Percentiles rank a stretch among this genome's conserved stretches.
phyloP scores from a whole-genome alignment of 768 basidiomycete genomes.

The Trametes gibbosa region DNA sequence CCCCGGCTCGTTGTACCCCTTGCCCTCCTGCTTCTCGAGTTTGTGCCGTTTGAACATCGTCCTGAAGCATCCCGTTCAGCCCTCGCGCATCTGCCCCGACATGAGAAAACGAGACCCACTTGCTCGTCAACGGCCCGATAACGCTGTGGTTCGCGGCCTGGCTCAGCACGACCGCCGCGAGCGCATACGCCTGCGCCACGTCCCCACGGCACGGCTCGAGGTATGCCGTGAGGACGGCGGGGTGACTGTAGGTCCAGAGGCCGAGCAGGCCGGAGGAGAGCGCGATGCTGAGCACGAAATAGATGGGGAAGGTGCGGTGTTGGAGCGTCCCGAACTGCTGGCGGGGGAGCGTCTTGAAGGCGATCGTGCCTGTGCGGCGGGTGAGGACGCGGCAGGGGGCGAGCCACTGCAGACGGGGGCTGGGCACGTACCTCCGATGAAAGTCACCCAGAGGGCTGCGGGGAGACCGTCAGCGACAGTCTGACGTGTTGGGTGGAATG shows the following conservation, averaged over 20 bases:
- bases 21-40: slow-evolving; percentile 73
- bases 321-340: slow-evolving; percentile 74
- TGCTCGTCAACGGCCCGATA: slow-evolving; percentile 71
- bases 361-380: slow-evolving; percentile 49
- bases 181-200: slow-evolving; percentile 62
- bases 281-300: slow-evolving; percentile 60
- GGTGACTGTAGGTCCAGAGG: slow-evolving; percentile 58
- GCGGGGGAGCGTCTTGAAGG: slow-evolving; percentile 61
- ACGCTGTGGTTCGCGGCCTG: slow-evolving; percentile 66
- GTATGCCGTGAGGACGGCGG: slow-evolving; percentile 48
- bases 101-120: slow-evolving; percentile 36
- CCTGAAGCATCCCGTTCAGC: slow-evolving; percentile 33
- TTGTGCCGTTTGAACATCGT: slow-evolving; percentile 75
- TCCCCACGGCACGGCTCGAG: slow-evolving; percentile 50
- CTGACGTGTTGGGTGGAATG: not conserved
- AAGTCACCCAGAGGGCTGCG: slow-evolving; percentile 56
- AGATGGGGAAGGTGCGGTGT: slow-evolving; percentile 71
- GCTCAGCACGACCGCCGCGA: slow-evolving; percentile 43
- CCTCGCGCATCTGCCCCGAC: not conserved
- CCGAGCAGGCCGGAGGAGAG: slow-evolving; percentile 54
- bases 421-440: slow-evolving; percentile 55
- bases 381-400: not conserved
- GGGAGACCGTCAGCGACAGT: not conserved
- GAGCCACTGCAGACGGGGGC: no score
- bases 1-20: slow-evolving; percentile 58